phyloP scores from a whole-genome alignment of 164 flowering plant species.

The Vitis amurensis region DNA sequence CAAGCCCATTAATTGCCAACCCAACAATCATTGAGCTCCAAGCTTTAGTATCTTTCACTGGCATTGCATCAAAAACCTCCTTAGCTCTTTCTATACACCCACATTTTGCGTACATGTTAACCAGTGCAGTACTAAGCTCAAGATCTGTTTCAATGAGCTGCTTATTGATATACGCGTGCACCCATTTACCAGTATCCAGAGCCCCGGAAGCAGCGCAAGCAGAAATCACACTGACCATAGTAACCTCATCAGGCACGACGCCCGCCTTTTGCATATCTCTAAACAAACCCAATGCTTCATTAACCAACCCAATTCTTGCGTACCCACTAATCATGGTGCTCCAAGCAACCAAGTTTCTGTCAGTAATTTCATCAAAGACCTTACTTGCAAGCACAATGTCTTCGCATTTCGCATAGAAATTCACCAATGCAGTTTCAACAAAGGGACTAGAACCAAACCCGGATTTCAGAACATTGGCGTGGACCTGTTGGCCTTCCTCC shows the following conservation, averaged over 20 bases:
- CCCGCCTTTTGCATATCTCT: slow-evolving; percentile 45
- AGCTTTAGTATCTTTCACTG: slow-evolving; percentile 37
- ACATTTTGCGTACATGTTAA: slow-evolving; percentile 54
- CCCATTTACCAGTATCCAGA: slow-evolving; percentile 48
- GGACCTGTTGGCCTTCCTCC: slow-evolving; percentile 52
- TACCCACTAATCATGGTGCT: slow-evolving; percentile 53
- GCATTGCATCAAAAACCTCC: slow-evolving; percentile 40
- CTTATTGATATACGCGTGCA: slow-evolving; percentile 40
- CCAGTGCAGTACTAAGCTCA: slow-evolving; percentile 42
- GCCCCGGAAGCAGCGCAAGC: slow-evolving; percentile 49
- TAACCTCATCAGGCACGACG: slow-evolving; percentile 45
- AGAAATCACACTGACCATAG: slow-evolving; percentile 47
- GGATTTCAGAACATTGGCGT: slow-evolving; percentile 30
- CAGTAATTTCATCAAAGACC: slow-evolving; percentile 49
- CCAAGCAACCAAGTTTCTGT: slow-evolving; percentile 42
- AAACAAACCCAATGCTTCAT: slow-evolving; percentile 41
- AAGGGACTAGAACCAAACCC: slow-evolving; percentile 38
- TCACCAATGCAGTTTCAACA: slow-evolving; percentile 40
- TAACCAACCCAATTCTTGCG: slow-evolving; percentile 34
- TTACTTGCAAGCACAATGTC: slow-evolving; percentile 29
- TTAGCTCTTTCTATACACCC: slow-evolving; percentile 43
- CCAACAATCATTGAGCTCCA: slow-evolving; percentile 58
- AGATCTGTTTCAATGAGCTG: slow-evolving; percentile 29
- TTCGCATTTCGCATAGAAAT: slow-evolving; percentile 44
- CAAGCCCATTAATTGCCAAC: slow-evolving; percentile 44